Conservation (phyloP, 2,329 filamentous ascomycete genomes). For the Sarocladiaceae sp. region DNA sequence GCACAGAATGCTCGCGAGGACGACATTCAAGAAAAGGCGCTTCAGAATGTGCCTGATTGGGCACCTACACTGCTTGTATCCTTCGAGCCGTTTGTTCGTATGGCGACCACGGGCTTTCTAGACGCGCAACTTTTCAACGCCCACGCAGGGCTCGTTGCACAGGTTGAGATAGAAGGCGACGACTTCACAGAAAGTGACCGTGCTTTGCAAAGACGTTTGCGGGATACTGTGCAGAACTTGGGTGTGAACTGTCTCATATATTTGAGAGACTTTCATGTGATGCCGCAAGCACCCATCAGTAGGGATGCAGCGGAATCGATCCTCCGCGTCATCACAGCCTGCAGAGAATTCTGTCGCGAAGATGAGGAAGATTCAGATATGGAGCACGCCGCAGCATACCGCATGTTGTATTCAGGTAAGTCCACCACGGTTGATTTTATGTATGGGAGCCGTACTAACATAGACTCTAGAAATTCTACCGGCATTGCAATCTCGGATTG, state of each 20-base stretch:
- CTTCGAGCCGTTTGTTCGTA: conserved; percentile 37
- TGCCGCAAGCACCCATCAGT: conserved; percentile 35
- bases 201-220: not conserved
- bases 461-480: conserved; percentile 23
- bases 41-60: conserved; percentile 39
- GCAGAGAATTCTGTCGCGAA: conserved; percentile 34
- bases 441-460: conserved; percentile 20
- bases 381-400: conserved; percentile 23
- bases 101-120: conserved; percentile 39
- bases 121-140: conserved; percentile 35
- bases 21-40: conserved; percentile 4
- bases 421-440: not conserved
- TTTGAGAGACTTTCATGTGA: conserved; percentile 42
- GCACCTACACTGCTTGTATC: conserved; percentile 46
- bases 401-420: conserved; percentile 23
- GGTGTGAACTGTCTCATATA: conserved; percentile 42
- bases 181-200: conserved; percentile 14
- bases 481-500: conserved; percentile 44
- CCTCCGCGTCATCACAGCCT: conserved; percentile 37
- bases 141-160: conserved; percentile 15
- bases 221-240: conserved; percentile 30
- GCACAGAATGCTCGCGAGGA: not conserved
- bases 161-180: conserved; percentile 19
- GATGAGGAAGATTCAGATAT: conserved; percentile 20
- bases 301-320: conserved; percentile 38